Evolutionary conservation across 495 filamentous ascomycete species (phyloP), one percentile per base, ranked within the genome.

Genomic region (Penicillium roqueforti): DNA sequence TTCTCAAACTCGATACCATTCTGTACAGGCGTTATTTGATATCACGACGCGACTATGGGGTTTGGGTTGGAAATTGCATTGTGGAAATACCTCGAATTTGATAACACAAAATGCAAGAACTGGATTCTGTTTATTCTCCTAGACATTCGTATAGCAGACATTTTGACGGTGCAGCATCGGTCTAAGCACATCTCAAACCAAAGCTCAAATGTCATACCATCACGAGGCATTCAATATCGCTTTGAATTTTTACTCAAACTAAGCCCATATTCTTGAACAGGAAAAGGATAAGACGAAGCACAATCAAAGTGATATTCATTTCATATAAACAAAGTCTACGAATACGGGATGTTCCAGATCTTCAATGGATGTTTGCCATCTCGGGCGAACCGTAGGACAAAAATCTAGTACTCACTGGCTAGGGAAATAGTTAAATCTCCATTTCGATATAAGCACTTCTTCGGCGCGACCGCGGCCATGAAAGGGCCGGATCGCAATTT

Each of bases 381-480:
- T 69, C 70, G 62, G 61, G 29, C 47, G 47, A 50, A 56, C 62
- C 66, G 67, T 60, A 59, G 62, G 68, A 72, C 74, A 77, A 57
- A 72, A 64, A 74, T 77, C 74, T 76, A 77, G 74, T 77, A 77
- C 74, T 74, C 73, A 66, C 71, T 71, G 74, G 68, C 55, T 28
- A 48, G 45, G 52, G 54, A 68, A 52, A 65, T 46, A n/a, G n/a
- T n/a, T n/a, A 41, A 57, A 63, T 46, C 49, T 65, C 60, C 58
- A 31, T 39, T 14, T 76, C 60, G 41, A 79, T 86, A 68, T 86
- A 68, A 85, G 83, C 83, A 86, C 83, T 78, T 84, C 82, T 85
- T 92, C 88, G 91, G 91, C 91, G 89, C 91, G 92, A 89, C 84
- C 77, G 74, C 83, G 90, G 88, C 82, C 88, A 96, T 87, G 70